Conservation (phyloP, 805 yeast species). For the Starmerella floris region DNA sequence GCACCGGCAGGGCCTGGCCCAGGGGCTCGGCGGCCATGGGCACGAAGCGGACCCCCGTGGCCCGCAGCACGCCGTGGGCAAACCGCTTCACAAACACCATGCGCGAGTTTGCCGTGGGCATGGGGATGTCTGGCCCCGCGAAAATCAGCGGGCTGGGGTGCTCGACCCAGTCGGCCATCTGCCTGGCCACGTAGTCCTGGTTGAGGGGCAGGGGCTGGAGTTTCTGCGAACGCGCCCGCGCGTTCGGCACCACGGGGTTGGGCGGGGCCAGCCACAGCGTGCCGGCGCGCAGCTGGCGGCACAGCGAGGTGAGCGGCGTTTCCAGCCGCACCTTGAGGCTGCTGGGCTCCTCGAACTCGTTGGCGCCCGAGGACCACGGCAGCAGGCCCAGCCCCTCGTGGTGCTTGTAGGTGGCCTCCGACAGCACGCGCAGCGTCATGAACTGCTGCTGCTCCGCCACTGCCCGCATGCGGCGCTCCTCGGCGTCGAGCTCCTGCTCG, state of each 20-base stretch:
- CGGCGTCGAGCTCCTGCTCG: conserved; percentile 46
- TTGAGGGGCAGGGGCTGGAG: conserved; percentile 6
- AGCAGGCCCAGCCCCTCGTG: conserved; percentile 13
- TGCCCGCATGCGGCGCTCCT: conserved; percentile 41
- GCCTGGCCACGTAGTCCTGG: conserved; percentile 6
- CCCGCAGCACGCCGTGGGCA: neutral
- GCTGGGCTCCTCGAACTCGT: conserved; percentile 10
- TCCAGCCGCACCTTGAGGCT: conserved; percentile 12
- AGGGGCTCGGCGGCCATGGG: neutral
- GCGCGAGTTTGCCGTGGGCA: conserved; percentile 4
- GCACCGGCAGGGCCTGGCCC: neutral
- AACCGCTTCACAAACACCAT: conserved; percentile 17
- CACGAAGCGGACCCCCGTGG: neutral
- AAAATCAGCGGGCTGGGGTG: conserved; percentile 14
- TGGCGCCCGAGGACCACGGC: conserved; percentile 7
- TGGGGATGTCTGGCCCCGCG: conserved; percentile 10
- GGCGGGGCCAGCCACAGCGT: conserved; percentile 15
- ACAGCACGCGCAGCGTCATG: conserved; percentile 11
- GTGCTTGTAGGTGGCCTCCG: conserved; percentile 3
- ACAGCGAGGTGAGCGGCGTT: conserved; percentile 5
- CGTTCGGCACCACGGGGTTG: conserved; percentile 1
- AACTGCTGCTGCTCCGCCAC: conserved; percentile 48
- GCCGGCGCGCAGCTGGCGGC: conserved; percentile 7
- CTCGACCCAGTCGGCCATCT: conserved; percentile 12
- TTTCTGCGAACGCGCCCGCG: conserved; percentile 10